phyloP scores from a whole-genome alignment of 164 flowering plant genomes.

The Protea cynaroides region DNA sequence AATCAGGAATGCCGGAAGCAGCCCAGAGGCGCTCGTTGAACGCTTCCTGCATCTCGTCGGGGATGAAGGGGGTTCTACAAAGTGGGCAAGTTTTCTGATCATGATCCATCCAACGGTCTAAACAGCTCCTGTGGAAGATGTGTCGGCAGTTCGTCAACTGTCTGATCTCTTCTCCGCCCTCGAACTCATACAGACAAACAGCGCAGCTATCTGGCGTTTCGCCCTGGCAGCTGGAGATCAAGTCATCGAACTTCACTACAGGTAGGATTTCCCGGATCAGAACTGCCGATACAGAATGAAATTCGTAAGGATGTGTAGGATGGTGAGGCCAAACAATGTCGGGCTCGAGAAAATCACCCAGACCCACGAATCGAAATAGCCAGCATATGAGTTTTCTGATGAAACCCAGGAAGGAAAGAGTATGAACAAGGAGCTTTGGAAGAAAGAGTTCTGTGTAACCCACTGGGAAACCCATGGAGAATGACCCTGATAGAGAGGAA shows the following conservation, averaged over 20 bases:
- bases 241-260: slow-evolving; percentile 45
- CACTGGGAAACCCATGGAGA: slow-evolving; percentile 78
- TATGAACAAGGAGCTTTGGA: slow-evolving; percentile 58
- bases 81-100: slow-evolving; percentile 89
- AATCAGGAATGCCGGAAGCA: slow-evolving; percentile 49
- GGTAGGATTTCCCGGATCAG: slow-evolving; percentile 79
- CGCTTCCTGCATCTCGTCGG: slow-evolving; percentile 46
- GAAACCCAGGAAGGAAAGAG: slow-evolving; percentile 50
- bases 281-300: slow-evolving; percentile 49
- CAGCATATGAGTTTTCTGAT: slow-evolving; percentile 38
- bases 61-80: slow-evolving; percentile 63
- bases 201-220: slow-evolving; percentile 64
- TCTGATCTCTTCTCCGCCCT: slow-evolving; percentile 62
- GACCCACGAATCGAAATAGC: slow-evolving; percentile 45
- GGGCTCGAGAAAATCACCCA: slow-evolving; percentile 59
- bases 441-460: slow-evolving; percentile 72
- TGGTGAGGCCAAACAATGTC: slow-evolving; percentile 23
- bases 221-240: slow-evolving; percentile 10
- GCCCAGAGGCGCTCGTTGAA: slow-evolving; percentile 76
- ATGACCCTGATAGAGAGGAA: background rate
- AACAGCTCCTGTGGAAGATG: slow-evolving; percentile 69
- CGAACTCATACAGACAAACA: slow-evolving; percentile 76
- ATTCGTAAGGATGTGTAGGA: slow-evolving; percentile 23
- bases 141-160: slow-evolving; percentile 68
- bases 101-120: slow-evolving; percentile 91